Evolutionary conservation across 2,329 filamentous ascomycete genomes (phyloP).

Genomic region (Dothiorella sarmentorum): DNA sequence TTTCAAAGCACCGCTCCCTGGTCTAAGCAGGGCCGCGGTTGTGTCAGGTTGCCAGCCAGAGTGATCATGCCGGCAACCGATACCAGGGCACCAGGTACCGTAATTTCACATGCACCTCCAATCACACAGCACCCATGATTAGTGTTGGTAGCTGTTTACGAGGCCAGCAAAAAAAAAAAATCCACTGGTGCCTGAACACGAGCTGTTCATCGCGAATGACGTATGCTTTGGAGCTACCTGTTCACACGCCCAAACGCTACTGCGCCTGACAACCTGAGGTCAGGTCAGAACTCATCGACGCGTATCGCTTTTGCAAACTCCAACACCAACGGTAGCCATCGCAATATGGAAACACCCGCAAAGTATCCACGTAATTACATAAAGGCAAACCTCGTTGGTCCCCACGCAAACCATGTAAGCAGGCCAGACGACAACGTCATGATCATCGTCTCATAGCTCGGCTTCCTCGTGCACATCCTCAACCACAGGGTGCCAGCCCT

Average conservation of each 20-base stretch:
- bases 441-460: background rate
- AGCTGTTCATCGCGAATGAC: conserved; percentile 1
- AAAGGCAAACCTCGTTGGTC: background rate
- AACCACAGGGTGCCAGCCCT: conserved; percentile 40
- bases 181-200: conserved; percentile 7
- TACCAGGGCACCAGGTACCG: background rate
- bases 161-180: background rate
- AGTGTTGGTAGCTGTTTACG: background rate
- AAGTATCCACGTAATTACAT: background rate
- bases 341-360: no score
- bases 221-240: background rate
- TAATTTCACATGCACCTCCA: background rate
- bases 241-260: no score
- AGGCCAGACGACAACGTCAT: background rate
- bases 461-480: conserved; percentile 20
- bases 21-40: conserved; percentile 3
- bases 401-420: background rate
- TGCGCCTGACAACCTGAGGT: background rate
- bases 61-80: conserved; percentile 14
- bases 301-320: background rate
- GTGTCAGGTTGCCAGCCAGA: background rate
- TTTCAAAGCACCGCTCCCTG: background rate
- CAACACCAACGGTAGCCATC: background rate
- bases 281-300: background rate
- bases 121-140: background rate